Conservation (phyloP, 2,329 filamentous ascomycete species). For the Colletotrichum spinosum region DNA sequence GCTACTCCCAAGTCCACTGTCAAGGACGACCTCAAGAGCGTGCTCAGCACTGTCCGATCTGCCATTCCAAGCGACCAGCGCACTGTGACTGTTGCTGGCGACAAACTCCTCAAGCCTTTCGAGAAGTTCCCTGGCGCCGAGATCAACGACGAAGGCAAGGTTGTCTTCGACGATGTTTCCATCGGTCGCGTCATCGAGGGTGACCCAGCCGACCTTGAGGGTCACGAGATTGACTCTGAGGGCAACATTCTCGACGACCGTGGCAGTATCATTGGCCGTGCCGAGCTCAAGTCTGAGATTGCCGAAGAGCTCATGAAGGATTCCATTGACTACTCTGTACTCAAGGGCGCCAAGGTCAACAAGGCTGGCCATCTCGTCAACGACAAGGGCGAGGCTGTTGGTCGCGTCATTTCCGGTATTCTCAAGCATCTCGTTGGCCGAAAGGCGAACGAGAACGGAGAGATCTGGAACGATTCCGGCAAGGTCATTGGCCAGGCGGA, state of each 20-base stretch:
- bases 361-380: constrained; percentile 69
- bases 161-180: constrained; percentile 50
- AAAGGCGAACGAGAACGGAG: constrained; percentile 73
- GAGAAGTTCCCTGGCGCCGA: constrained; percentile 51
- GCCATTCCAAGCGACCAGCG: constrained; percentile 27
- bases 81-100: constrained; percentile 33
- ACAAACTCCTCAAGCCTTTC: constrained; percentile 43
- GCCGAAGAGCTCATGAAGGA: constrained; percentile 45
- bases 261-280: constrained; percentile 49
- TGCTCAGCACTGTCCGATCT: constrained; percentile 30
- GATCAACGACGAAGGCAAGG: constrained; percentile 50
- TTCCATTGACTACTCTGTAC: constrained; percentile 57
- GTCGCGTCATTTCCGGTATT: constrained; percentile 73
- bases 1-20: constrained; percentile 16
- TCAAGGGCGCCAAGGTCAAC: constrained; percentile 68
- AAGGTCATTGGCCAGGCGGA: constrained; percentile 76
- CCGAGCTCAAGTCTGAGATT: constrained; percentile 46
- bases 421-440: constrained; percentile 72
- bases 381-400: constrained; percentile 65
- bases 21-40: constrained; percentile 28
- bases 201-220: constrained; percentile 48
- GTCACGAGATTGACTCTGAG: constrained; percentile 50
- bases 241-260: constrained; percentile 51
- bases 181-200: constrained; percentile 53
- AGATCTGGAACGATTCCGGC: constrained; percentile 78